A percentile compares a stretch with the other conserved stretches of the same genome.
phyloP scores from a whole-genome alignment of 1,139 yeast species.

The Pneumocystis murina region DNA sequence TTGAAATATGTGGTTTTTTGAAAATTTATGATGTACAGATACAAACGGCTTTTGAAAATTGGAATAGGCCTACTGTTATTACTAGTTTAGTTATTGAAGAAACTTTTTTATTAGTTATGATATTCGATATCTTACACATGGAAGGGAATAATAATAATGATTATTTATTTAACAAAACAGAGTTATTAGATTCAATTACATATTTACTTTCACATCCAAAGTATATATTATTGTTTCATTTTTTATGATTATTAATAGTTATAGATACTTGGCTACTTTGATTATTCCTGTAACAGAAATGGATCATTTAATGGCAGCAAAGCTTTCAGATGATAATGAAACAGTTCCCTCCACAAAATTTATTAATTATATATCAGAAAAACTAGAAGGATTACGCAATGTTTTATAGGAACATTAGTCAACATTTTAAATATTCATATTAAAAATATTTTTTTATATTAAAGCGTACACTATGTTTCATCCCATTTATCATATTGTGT shows the following conservation, averaged over 20 bases:
- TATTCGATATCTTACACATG: constrained; percentile 39
- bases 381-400: background rate
- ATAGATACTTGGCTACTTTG: constrained; percentile 62
- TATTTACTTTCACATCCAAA: background rate
- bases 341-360: background rate
- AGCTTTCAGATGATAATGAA: background rate
- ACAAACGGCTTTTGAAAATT: constrained; percentile 42
- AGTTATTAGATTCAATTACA: constrained; percentile 34
- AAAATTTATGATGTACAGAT: constrained; percentile 54
- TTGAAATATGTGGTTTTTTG: constrained; percentile 53
- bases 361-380: background rate
- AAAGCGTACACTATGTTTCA: constrained; percentile 29
- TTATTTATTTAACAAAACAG: constrained; percentile 21
- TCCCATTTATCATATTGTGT: constrained; percentile 73
- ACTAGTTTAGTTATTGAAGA: constrained; percentile 58
- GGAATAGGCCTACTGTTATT: constrained; percentile 54
- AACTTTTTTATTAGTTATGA: constrained; percentile 57
- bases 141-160: background rate
- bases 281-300: constrained; percentile 48
- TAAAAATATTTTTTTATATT: background rate
- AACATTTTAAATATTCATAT: background rate
- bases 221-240: background rate
- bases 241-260: constrained; percentile 38
- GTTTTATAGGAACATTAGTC: background rate
- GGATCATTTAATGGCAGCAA: constrained; percentile 42